phyloP scores from a whole-genome alignment of 2,329 filamentous ascomycete genomes.

The Coleophoma cylindrospora region DNA sequence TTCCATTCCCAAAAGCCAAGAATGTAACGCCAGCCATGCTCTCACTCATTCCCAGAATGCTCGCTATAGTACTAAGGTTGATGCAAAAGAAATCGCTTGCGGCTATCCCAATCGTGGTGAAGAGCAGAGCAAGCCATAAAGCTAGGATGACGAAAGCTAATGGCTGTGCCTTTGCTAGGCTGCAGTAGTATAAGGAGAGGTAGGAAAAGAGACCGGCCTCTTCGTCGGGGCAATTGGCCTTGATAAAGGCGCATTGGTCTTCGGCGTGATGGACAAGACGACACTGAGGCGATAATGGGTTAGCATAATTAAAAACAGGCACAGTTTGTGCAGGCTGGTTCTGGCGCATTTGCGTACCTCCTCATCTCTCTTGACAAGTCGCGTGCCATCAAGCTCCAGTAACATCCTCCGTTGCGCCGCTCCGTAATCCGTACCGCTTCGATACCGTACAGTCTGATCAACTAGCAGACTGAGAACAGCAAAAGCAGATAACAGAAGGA shows the following conservation, averaged over 20 bases:
- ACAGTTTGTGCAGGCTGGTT: too few species aligned
- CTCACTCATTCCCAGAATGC: conserved; percentile 86
- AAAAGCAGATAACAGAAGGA: conserved; percentile 22
- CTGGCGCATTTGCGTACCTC: conserved; percentile 17
- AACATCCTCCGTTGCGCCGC: conserved; percentile 19
- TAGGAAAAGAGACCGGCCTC: conserved; percentile 89
- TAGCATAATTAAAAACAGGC: neutral
- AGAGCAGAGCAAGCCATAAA: conserved; percentile 81
- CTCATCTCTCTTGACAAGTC: conserved; percentile 23
- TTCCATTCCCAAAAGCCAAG: conserved; percentile 94
- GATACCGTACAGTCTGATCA: conserved; percentile 23
- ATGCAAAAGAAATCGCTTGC: conserved; percentile 98
- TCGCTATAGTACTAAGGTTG: conserved; percentile 89
- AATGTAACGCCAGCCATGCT: conserved; percentile 96
- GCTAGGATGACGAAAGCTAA: conserved; percentile 76
- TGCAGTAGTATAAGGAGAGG: conserved; percentile 86
- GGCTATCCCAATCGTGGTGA: conserved; percentile 95
- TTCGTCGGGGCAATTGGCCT: conserved; percentile 77
- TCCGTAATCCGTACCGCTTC: conserved; percentile 21
- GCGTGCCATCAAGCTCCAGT: conserved; percentile 14
- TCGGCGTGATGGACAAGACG: conserved; percentile 69
- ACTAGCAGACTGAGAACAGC: conserved; percentile 23
- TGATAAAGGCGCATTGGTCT: conserved; percentile 86
- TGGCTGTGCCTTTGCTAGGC: conserved; percentile 60
- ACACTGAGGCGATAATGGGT: conserved; percentile 47